phyloP scores from a whole-genome alignment of 2,329 filamentous ascomycete genomes.

The Mollisia scopiformis region DNA sequence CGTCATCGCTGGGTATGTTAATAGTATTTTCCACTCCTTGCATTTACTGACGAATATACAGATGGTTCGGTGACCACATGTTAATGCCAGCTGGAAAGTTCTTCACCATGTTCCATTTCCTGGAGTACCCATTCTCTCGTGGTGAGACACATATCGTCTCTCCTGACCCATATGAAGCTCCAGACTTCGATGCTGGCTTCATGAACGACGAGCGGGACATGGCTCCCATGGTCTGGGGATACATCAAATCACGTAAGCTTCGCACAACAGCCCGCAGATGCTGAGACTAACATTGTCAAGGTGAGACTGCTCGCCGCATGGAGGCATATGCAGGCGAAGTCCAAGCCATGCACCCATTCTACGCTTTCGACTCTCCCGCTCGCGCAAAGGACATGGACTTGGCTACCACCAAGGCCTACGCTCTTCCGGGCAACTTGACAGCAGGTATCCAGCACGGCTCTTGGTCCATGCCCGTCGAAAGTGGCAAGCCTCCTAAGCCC shows the following conservation, averaged over 20 bases:
- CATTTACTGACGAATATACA: not conserved
- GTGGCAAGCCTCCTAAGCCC: conserved; percentile 48
- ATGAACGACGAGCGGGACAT: conserved; percentile 87
- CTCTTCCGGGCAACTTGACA: conserved; percentile 54
- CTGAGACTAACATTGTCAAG: conserved; percentile 43
- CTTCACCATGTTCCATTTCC: conserved; percentile 55
- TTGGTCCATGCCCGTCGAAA: conserved; percentile 65
- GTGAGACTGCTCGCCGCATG: conserved; percentile 60
- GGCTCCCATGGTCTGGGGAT: conserved; percentile 79
- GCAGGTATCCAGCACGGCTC: conserved; percentile 51
- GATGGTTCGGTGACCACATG: conserved; percentile 63
- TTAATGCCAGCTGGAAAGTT: conserved; percentile 58
- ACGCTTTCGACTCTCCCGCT: conserved; percentile 69
- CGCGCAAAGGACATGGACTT: conserved; percentile 75
- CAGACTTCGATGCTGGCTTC: conserved; percentile 81
- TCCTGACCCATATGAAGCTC: conserved; percentile 68
- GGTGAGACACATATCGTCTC: conserved; percentile 63
- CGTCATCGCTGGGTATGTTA: conserved; percentile 64
- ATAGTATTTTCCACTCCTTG: not conserved
- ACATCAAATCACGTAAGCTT: conserved; percentile 50
- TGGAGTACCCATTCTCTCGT: conserved; percentile 62
- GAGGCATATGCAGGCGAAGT: conserved; percentile 53
- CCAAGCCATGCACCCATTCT: conserved; percentile 68
- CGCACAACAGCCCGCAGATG: conserved; percentile 39
- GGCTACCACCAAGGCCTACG: conserved; percentile 74